Base-by-base conservation (phyloP, 192 early-diverging fungal genomes). In the Thamnidium elegans region DNA sequence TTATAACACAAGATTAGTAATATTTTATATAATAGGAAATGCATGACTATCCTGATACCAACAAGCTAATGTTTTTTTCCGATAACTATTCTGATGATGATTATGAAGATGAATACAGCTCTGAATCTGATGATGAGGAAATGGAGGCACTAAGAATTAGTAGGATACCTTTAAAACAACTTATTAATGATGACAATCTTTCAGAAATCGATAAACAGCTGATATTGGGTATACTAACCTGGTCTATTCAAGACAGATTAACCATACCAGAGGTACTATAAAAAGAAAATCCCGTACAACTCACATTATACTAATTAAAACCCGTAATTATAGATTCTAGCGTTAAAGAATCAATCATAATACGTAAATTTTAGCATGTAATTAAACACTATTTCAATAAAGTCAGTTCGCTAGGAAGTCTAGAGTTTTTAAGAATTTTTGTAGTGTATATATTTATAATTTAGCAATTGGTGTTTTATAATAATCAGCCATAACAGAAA, bases 31-130 rank as follows among this genome's bases (percentile, higher is more conserved):
- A 32, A 51, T 54, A 64, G 63, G 63, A 52, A 26, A 64, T 64
- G 63, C 26, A n/a, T 7, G 39, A 23, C 10, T 64, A 53, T 23
- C 63, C 63, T 7, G 63, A 64, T 30, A 42, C 51, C 19, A 64
- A 51, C 39, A 64, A 64, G 23, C 26, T 64, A 20, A 21, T 53
- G 6, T 64, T 64, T 44, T 64, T 64, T 44, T 53, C 50, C 15
- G 23, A 11, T 11, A 30, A 23, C 11, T 9, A 21, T n/a, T 48
- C 13, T 17, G 60, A 50, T 23, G 31, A 31, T 23, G 51, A 54
- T 1, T 23, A 51, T 39, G 50, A 53, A 3, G 20, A 9, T 46
- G 51, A 64, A 5, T 30, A 39, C 36, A 20, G 20, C 10, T 39
- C 31, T 39, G 55, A 56, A 17, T 39, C 43, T 42, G 39, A 59